Percentiles rank a stretch among this genome's conserved stretches.
phyloP scores from a whole-genome alignment of 306 rosid genomes.

The Glycine latifolia region DNA sequence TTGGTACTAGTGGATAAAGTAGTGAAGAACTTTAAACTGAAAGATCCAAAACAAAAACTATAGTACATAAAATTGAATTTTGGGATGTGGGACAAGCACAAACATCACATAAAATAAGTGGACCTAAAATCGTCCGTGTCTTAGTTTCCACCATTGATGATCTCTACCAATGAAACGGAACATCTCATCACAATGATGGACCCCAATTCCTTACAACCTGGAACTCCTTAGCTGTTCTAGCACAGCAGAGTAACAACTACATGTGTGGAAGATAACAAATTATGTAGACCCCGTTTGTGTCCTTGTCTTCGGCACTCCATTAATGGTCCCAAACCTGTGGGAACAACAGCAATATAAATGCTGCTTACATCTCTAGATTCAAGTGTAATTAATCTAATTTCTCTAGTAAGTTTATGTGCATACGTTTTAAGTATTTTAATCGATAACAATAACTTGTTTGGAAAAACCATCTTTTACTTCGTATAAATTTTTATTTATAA shows the following conservation, averaged over 20 bases:
- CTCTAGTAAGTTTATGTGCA: too few species aligned
- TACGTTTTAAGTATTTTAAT: too few species aligned
- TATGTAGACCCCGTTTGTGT: conserved; percentile 46
- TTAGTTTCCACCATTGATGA: conserved; percentile 41
- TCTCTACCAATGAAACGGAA: conserved; percentile 49
- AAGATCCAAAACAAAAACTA: neutral
- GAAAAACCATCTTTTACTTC: neutral
- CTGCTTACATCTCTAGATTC: conserved; percentile 3
- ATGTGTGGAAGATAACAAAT: conserved; percentile 50
- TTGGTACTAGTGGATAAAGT: neutral
- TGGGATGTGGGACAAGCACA: neutral
- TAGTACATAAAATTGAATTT: conserved; percentile 16
- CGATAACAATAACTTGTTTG: too few species aligned
- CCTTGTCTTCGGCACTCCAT: neutral
- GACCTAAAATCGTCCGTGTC: conserved; percentile 37
- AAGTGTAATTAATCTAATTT: too few species aligned
- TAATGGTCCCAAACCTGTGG: conserved; percentile 60
- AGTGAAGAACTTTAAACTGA: neutral
- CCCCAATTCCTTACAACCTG: conserved; percentile 59
- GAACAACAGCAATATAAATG: conserved; percentile 34
- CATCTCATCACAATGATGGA: conserved; percentile 45
- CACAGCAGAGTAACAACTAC: conserved; percentile 52
- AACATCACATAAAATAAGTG: conserved; percentile 38
- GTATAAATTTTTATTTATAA: neutral
- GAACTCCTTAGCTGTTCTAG: conserved; percentile 64